phyloP scores from a whole-genome alignment of 352 stramenopile genomes.

The Phytophthora citricola region DNA sequence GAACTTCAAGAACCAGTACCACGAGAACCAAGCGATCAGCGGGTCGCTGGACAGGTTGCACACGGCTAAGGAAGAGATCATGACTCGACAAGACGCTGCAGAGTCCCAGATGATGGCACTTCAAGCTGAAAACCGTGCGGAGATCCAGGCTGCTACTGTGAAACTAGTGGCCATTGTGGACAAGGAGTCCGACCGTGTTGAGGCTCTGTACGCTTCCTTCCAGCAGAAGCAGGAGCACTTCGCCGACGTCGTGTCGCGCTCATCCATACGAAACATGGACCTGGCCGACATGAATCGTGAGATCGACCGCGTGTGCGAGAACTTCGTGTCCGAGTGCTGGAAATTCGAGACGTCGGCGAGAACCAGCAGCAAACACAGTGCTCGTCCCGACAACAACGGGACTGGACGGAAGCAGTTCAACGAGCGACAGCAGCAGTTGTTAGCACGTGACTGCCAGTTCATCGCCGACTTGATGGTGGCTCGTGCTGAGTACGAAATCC shows the following conservation, averaged over 20 bases:
- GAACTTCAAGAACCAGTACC: conserved; percentile 60
- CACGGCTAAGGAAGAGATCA: conserved; percentile 58
- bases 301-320: conserved; percentile 81
- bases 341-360: conserved; percentile 87
- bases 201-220: conserved; percentile 83
- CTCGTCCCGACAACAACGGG: conserved; percentile 52
- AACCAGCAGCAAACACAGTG: conserved; percentile 56
- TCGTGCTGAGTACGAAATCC: conserved; percentile 75
- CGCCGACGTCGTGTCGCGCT: conserved; percentile 73
- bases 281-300: conserved; percentile 81
- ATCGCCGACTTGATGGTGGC: conserved; percentile 81
- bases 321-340: conserved; percentile 85
- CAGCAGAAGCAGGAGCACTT: conserved; percentile 87
- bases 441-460: conserved; percentile 85
- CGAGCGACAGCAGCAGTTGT: conserved; percentile 79
- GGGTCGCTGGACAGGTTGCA: conserved; percentile 49
- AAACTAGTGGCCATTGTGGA: conserved; percentile 77
- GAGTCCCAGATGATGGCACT: conserved; percentile 73
- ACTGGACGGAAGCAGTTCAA: conserved; percentile 75
- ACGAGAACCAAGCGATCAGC: conserved; percentile 62
- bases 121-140: conserved; percentile 74
- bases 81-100: conserved; percentile 56
- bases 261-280: conserved; percentile 87
- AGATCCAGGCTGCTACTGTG: conserved; percentile 70
- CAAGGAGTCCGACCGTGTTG: conserved; percentile 83